A percentile compares a stretch with the other conserved stretches of the same genome.
phyloP scores from a whole-genome alignment of 257 asterid genomes.

The Fraxinus cuspidata region DNA sequence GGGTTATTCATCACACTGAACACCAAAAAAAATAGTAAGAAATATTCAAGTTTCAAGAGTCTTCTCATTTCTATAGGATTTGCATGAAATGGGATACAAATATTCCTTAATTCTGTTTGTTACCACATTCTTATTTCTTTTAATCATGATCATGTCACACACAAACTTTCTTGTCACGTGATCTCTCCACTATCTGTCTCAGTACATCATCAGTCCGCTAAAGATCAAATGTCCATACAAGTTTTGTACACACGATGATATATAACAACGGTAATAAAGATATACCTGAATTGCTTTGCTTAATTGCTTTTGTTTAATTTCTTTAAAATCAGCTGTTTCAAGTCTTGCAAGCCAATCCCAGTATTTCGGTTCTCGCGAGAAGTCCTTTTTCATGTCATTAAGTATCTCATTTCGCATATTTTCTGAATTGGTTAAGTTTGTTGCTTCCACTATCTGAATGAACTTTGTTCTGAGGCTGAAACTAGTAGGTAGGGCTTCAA shows the following conservation, averaged over 20 bases:
- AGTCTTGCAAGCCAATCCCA: slow-evolving; percentile 95
- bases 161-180: background rate
- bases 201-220: background rate
- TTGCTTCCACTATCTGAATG: slow-evolving; percentile 73
- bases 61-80: background rate
- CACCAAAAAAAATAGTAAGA: background rate
- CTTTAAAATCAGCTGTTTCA: slow-evolving; percentile 41
- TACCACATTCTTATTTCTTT: background rate
- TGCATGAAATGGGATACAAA: background rate
- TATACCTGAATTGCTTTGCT: slow-evolving; percentile 67
- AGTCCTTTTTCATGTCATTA: slow-evolving; percentile 66
- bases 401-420: slow-evolving; percentile 58
- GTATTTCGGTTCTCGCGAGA: slow-evolving; percentile 58
- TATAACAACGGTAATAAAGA: background rate
- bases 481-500: slow-evolving; percentile 69
- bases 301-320: slow-evolving; percentile 35
- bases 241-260: background rate
- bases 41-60: background rate
- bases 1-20: background rate
- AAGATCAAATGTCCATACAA: background rate
- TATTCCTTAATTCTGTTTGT: background rate
- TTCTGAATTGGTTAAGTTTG: slow-evolving; percentile 55
- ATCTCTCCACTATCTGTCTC: background rate
- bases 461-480: slow-evolving; percentile 70
- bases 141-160: background rate